phyloP scores from a whole-genome alignment of 2,329 filamentous ascomycete genomes.

The Blastomyces gilchristii region DNA sequence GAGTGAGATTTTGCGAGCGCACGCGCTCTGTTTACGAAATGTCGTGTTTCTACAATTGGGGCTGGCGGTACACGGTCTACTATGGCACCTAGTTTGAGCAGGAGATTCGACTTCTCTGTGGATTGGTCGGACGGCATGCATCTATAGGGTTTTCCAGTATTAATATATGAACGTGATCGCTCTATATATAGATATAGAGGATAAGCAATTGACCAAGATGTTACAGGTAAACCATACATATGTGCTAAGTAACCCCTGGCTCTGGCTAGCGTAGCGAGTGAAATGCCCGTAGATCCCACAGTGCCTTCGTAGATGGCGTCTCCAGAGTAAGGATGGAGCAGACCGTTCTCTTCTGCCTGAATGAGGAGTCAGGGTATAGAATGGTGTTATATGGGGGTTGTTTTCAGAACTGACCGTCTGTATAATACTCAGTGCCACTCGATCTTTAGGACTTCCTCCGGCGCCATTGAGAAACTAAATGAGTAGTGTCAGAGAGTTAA shows the following conservation, averaged over 20 bases:
- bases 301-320: constrained; percentile 98
- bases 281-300: constrained; percentile 92
- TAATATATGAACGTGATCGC: neutral
- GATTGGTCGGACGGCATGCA: constrained; percentile 94
- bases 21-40: constrained; percentile 89
- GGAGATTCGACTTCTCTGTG: constrained; percentile 76
- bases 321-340: constrained; percentile 67
- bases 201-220: neutral
- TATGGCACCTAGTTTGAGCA: constrained; percentile 80
- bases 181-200: neutral
- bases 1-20: constrained; percentile 67
- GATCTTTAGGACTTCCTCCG: constrained; percentile 86
- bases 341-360: constrained; percentile 64
- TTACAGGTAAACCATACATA: constrained; percentile 48
- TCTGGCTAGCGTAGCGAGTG: constrained; percentile 75
- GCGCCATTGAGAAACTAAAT: constrained; percentile 76
- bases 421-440: constrained; percentile 88
- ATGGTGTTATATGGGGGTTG: neutral
- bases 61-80: constrained; percentile 86
- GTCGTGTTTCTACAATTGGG: constrained; percentile 82
- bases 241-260: constrained; percentile 84
- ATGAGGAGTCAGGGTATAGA: constrained; percentile 9
- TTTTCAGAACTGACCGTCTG: constrained; percentile 39
- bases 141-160: constrained; percentile 24
- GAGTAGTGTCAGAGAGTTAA: constrained; percentile 12